Conservation (phyloP, 345 rosid species). For the Euphorbia lathyris region DNA sequence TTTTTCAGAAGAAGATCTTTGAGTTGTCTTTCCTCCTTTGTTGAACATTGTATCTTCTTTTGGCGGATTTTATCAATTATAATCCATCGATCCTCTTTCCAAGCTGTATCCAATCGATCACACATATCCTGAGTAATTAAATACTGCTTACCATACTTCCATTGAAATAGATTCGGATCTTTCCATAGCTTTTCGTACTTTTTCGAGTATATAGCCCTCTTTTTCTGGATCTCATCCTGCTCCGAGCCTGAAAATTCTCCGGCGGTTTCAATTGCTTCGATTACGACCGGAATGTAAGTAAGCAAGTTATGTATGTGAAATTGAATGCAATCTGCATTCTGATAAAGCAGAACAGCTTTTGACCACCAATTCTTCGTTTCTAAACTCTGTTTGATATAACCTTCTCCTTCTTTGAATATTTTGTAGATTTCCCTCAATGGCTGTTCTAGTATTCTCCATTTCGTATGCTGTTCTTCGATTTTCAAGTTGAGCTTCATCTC, state of each 20-base stretch:
- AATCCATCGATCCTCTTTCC: constrained; percentile 36
- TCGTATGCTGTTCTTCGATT: constrained; percentile 24
- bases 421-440: constrained; percentile 22
- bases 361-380: constrained; percentile 25
- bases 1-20: constrained; percentile 17
- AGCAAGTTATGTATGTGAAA: constrained; percentile 24
- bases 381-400: constrained; percentile 23
- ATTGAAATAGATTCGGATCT: constrained; percentile 19
- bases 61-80: constrained; percentile 18
- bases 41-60: constrained; percentile 14
- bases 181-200: constrained; percentile 28
- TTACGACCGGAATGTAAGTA: constrained; percentile 14
- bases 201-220: constrained; percentile 16
- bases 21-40: constrained; percentile 17
- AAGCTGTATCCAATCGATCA: constrained; percentile 14
- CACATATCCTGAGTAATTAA: constrained; percentile 24
- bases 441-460: constrained; percentile 27
- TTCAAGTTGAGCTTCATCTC: constrained; percentile 26
- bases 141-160: constrained; percentile 25
- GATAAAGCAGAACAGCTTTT: constrained; percentile 23
- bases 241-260: constrained; percentile 26
- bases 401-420: constrained; percentile 26
- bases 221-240: constrained; percentile 25
- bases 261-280: constrained; percentile 26
- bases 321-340: constrained; percentile 23